A percentile compares a stretch with the other conserved stretches of the same genome.
Evolutionary conservation across 2,329 filamentous ascomycete genomes (phyloP).

Genomic region (Fusarium sp.): DNA sequence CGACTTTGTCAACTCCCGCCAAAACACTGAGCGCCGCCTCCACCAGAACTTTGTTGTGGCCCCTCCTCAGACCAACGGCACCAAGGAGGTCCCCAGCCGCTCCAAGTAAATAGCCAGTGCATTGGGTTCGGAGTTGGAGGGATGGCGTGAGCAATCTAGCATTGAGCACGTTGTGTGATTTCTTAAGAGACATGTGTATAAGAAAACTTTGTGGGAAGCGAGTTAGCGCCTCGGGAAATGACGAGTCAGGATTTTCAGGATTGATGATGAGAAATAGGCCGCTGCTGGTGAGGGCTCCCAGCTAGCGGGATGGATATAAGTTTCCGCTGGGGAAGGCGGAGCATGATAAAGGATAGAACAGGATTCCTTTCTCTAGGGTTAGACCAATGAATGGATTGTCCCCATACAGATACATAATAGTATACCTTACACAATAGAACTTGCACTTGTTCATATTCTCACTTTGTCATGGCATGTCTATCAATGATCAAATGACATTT

Average conservation of each 20-base stretch:
- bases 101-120: slow-evolving; percentile 49
- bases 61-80: slow-evolving; percentile 51
- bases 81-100: slow-evolving; percentile 53
- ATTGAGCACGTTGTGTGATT: slow-evolving; percentile 39
- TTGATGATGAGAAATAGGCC: slow-evolving; percentile 40
- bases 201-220: slow-evolving; percentile 38
- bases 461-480: neutral
- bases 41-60: slow-evolving; percentile 59
- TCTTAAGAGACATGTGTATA: slow-evolving; percentile 41
- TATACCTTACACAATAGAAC: slow-evolving; percentile 34
- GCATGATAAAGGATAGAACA: slow-evolving; percentile 45
- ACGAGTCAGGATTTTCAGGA: slow-evolving; percentile 43
- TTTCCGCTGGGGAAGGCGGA: slow-evolving; percentile 25
- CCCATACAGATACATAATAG: slow-evolving; percentile 38
- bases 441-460: slow-evolving; percentile 20
- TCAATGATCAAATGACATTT: too few relatives aligned
- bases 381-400: slow-evolving; percentile 46
- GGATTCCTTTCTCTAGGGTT: slow-evolving; percentile 39
- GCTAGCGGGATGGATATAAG: slow-evolving; percentile 38
- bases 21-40: slow-evolving; percentile 64
- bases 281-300: slow-evolving; percentile 39
- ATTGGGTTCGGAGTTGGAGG: slow-evolving; percentile 37
- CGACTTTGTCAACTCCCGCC: slow-evolving; percentile 87
- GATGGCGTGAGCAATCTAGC: slow-evolving; percentile 28
- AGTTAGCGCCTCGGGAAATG: slow-evolving; percentile 37